phyloP scores from a whole-genome alignment of 805 yeast species.

The Monosporozyma solicola region DNA sequence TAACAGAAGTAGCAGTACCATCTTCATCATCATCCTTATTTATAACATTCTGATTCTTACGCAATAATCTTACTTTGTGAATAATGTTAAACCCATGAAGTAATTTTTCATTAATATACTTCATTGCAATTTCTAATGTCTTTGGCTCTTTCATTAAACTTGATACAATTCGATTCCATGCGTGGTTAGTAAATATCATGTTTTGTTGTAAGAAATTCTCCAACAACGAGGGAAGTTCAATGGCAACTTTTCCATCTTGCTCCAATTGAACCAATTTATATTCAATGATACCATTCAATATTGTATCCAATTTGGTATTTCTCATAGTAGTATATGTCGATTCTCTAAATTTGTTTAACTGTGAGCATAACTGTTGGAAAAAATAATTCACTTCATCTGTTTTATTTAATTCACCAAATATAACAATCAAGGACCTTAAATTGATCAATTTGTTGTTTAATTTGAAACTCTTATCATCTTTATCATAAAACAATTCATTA shows the following conservation, averaged over 20 bases:
- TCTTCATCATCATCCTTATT: too few species aligned
- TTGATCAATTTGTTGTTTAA: constrained; percentile 20
- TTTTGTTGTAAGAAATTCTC: constrained; percentile 16
- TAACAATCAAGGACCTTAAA: constrained; percentile 26
- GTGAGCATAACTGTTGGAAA: constrained; percentile 15
- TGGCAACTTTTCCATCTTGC: constrained; percentile 7
- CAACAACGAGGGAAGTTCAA: constrained; percentile 15
- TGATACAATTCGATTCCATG: constrained; percentile 27
- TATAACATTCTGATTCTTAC: constrained; percentile 4
- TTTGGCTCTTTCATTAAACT: constrained; percentile 20
- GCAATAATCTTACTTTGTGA: constrained; percentile 20
- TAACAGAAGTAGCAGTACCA: too few species aligned
- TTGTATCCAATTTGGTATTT: constrained; percentile 14
- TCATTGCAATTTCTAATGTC: constrained; percentile 27
- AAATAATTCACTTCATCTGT: constrained; percentile 18
- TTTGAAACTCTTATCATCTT: constrained; percentile 7
- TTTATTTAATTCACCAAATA: constrained; percentile 27
- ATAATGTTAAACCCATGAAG: constrained; percentile 32
- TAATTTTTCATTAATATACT: constrained; percentile 25
- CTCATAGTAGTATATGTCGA: constrained; percentile 16
- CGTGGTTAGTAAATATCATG: constrained; percentile 26
- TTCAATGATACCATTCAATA: constrained; percentile 17
- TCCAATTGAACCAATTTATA: constrained; percentile 18
- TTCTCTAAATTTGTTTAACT: constrained; percentile 13
- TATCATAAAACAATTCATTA: constrained; percentile 21